These are phyloP conservation scores for Athelia psychrophila DNA, from an alignment of 1,284 basidiomycete species.

Conservation along the genomic window DNA sequence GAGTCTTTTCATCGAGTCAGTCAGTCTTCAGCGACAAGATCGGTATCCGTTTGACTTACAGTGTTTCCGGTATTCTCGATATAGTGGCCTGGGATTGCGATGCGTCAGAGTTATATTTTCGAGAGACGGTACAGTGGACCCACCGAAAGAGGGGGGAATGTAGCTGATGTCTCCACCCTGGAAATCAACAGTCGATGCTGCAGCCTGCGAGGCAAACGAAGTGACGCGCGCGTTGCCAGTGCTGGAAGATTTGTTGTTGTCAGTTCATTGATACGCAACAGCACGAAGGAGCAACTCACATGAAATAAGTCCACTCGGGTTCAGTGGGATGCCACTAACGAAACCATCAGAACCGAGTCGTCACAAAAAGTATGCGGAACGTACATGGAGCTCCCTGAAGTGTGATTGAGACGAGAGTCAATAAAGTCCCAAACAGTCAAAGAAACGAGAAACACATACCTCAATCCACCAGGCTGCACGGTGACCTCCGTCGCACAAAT, in stretches of 20 bases:
- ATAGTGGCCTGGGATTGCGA: constrained; percentile 48
- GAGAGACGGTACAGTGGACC: constrained; percentile 4
- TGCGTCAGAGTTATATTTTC: neutral
- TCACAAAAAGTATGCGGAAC: constrained; percentile 2
- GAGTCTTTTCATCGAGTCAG: constrained; percentile 27
- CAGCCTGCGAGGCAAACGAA: constrained; percentile 57
- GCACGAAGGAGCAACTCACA: constrained; percentile 30
- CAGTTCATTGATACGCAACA: too few species aligned
- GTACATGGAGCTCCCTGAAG: constrained; percentile 41
- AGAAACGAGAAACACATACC: constrained; percentile 28
- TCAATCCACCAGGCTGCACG: constrained; percentile 65
- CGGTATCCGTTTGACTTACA: neutral
- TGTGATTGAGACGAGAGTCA: neutral
- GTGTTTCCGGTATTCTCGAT: constrained; percentile 71
- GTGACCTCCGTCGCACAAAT: constrained; percentile 68
- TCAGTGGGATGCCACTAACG: constrained; percentile 71
- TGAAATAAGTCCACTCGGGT: constrained; percentile 63
- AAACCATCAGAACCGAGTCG: constrained; percentile 2
- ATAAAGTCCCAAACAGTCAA: constrained; percentile 1
- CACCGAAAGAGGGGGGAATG: constrained; percentile 55
- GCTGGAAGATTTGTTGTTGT: constrained; percentile 24
- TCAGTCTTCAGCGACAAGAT: too few species aligned
- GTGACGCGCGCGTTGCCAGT: constrained; percentile 59
- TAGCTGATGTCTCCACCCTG: constrained; percentile 63
- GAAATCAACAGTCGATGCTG: constrained; percentile 68